Conservation (phyloP, 345 rosid genomes). For the Hirschfeldia incana region DNA sequence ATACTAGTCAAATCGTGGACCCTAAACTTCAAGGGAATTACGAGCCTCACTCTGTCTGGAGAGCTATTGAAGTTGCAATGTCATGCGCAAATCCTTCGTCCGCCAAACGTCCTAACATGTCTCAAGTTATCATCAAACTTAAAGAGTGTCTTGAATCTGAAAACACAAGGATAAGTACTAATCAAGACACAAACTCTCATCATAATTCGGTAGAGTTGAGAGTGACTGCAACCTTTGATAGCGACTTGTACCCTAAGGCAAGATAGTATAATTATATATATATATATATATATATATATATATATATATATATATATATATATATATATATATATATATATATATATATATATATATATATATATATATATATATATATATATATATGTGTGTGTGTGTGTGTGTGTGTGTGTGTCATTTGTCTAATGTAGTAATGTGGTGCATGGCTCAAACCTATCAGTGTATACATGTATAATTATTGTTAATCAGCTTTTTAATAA, state of each 20-base stretch:
- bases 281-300: no score
- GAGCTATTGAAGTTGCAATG: slow-evolving; percentile 48
- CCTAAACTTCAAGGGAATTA: slow-evolving; percentile 41
- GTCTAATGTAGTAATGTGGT: no score
- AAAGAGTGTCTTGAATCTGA: slow-evolving; percentile 37
- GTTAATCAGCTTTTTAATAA: no score
- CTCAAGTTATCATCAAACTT: slow-evolving; percentile 32
- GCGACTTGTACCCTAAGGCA: slow-evolving; percentile 14
- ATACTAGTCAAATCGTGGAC: slow-evolving; percentile 41
- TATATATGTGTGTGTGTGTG: no score
- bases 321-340: no score
- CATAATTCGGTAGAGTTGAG: slow-evolving; percentile 2
- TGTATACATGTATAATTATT: no score
- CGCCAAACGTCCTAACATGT: slow-evolving; percentile 45
- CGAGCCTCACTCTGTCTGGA: slow-evolving; percentile 42
- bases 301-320: no score
- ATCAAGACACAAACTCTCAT: background rate
- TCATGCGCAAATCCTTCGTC: slow-evolving; percentile 38
- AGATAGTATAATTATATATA: background rate
- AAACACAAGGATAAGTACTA: background rate
- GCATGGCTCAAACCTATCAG: no score
- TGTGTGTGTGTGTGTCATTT: no score
- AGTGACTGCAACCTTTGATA: slow-evolving; percentile 24
- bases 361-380: no score
- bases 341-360: no score